phyloP scores from a whole-genome alignment of 495 filamentous ascomycete genomes.

The Podospora tetraspora region DNA sequence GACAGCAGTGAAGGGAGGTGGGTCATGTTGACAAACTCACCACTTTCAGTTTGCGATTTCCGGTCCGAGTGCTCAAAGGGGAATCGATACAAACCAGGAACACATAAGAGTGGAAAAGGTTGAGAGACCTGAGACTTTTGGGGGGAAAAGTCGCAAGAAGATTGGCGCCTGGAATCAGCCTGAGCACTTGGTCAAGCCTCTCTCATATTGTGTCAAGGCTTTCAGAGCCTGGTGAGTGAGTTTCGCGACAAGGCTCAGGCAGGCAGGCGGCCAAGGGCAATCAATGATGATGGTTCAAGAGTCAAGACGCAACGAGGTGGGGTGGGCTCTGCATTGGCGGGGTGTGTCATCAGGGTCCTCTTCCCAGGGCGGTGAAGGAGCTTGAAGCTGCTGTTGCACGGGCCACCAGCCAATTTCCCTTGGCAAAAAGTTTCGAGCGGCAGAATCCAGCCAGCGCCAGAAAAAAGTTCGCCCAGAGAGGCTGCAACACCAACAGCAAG shows the following conservation, averaged over 20 bases:
- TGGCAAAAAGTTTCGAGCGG: constrained; percentile 23
- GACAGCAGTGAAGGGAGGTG: background rate
- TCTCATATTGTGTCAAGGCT: background rate
- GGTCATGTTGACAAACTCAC: background rate
- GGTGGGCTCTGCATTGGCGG: background rate
- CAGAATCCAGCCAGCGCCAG: constrained; percentile 28
- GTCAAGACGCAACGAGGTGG: background rate
- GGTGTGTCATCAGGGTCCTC: background rate
- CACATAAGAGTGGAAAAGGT: background rate
- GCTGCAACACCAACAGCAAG: constrained; percentile 16
- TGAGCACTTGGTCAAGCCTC: background rate
- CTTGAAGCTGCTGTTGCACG: constrained; percentile 12
- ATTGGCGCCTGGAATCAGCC: background rate
- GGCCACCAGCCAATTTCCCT: constrained; percentile 29
- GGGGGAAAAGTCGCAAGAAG: background rate
- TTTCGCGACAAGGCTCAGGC: background rate
- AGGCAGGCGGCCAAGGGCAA: background rate
- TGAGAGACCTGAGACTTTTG: background rate
- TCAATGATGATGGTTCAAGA: background rate
- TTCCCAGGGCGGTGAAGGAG: constrained; percentile 7
- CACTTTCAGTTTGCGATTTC: background rate
- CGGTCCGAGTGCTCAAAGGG: background rate
- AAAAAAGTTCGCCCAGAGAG: constrained; percentile 26
- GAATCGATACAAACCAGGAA: background rate
- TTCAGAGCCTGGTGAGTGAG: background rate